Base-by-base conservation (phyloP, 805 yeast species). In the Yarrowia deformans region DNA sequence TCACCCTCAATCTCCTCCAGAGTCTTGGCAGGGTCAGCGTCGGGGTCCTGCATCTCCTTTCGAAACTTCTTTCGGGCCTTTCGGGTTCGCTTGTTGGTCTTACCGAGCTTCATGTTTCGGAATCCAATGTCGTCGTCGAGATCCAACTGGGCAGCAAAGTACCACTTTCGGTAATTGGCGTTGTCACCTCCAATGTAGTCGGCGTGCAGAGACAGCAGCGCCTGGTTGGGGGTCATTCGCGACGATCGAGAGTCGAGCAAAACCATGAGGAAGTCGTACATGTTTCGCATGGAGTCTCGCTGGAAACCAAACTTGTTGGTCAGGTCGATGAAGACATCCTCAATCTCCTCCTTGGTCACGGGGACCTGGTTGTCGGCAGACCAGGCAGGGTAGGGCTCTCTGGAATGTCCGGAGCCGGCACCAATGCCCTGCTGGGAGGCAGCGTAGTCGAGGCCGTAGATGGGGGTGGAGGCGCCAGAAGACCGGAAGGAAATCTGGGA, bases 371-470 rank as follows among this genome's bases (percentile, higher is more conserved):
- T 93, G 80, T 95, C 98, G 58, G 97, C 97, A 34, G 97, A 91
- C 99, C 99, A 95, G 66, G 99, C 98, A 54, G 99, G 99, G 79
- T 94, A 95, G 42, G 99, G 99, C 79, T 95, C 95, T 55, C 93
- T 87, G 74, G 97, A 75, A 46, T 78, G 73, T 76, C 90, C 72
- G 55, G 58, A 56, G 46, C 69, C 71, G 81, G 90, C 74, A 78
- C 91, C 89, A 84, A 88, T 81, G 76, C 90, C 71, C 60, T 60
- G 66, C 40, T 67, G 67, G 4, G 68, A 63, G 9, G 66, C 66
- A 37, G 68, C 68, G 67, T 82, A 84, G 71, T 84, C 85, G 69
- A 87, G 87, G 49, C 95, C 96, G 77, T 90, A 90, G 73, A 91
- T 87, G 23, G 99, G 98, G 50, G 99, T 95, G 1, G 97, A 91